Base-by-base conservation (phyloP, 2,329 filamentous ascomycete genomes). In the Colletotrichum siamense region DNA sequence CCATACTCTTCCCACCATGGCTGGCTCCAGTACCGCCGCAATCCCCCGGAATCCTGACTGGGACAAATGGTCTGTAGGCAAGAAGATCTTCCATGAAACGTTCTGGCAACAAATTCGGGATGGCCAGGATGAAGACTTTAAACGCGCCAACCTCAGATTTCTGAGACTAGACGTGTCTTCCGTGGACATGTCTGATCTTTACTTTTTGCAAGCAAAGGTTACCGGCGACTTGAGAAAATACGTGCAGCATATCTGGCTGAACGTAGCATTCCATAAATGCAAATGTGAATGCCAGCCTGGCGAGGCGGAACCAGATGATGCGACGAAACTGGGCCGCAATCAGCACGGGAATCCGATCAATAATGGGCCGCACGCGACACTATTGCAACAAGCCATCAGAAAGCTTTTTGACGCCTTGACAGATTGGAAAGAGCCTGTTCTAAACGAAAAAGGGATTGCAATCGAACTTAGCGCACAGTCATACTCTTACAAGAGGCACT, bases 1-100 rank as follows among this genome's bases (percentile, higher is more conserved):
- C 44, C 44, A 24, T 0, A 8, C 44, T 52, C n/a, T 52, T 52
- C 44, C n/a, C 44, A 52, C n/a, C 44, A 52, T 52, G 44, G 44
- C 44, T 52, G n/a, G 44, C 44, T 52, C 44, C 44, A 52, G 44
- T 22, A 5, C 44, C 44, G 1, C 44, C 44, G 44, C 44, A 4
- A 24, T 1, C 1, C 39, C n/a, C 44, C n/a, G 0, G n/a, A 52
- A 52, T 24, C 0, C 1, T 52, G n/a, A 52, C 44, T 24, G 44
- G 44, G 10, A 8, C 0, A 52, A 1, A 52, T 52, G 44, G 44
- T 52, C 44, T 22, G 1, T 52, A 52, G 44, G 44, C 44, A 4
- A 12, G 3, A 49, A 12, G 1, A 49, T 49, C 39, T 49, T 49
- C 39, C 39, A 49, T 0, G 39, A 44, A 0, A 3, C 3, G 8